These are phyloP conservation scores for Flaveria robusta DNA, from an alignment of 129 eudicot genomes.

Conservation along the genomic window DNA sequence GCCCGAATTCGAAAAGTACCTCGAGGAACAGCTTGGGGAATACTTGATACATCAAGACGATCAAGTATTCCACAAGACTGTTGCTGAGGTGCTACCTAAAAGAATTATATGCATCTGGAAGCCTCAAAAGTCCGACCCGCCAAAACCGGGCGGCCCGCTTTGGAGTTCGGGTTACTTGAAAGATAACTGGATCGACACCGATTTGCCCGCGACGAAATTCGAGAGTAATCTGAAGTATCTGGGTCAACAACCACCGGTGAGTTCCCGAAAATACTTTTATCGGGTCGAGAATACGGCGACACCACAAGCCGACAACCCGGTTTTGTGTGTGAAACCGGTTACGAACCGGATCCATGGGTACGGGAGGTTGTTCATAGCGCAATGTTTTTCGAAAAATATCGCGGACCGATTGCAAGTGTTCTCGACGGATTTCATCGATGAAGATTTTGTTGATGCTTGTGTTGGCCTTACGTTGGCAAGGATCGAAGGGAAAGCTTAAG, in stretches of 20 bases:
- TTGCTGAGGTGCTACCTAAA: slow-evolving; percentile 71
- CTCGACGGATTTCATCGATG: slow-evolving; percentile 79
- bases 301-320: slow-evolving; percentile 86
- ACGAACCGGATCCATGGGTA: slow-evolving; percentile 78
- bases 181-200: slow-evolving; percentile 96
- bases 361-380: slow-evolving; percentile 65
- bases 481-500: slow-evolving; percentile 65
- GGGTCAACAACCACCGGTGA: slow-evolving; percentile 59
- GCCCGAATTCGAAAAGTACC: slow-evolving; percentile 80
- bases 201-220: slow-evolving; percentile 79
- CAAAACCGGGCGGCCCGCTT: slow-evolving; percentile 67
- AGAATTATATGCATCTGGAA: slow-evolving; percentile 90
- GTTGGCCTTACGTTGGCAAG: slow-evolving; percentile 80
- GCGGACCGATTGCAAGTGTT: slow-evolving; percentile 73
- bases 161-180: slow-evolving; percentile 79
- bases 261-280: slow-evolving; percentile 68
- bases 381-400: slow-evolving; percentile 54
- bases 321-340: slow-evolving; percentile 85
- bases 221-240: slow-evolving; percentile 79
- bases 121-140: slow-evolving; percentile 75
- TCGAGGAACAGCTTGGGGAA: slow-evolving; percentile 77
- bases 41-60: slow-evolving; percentile 82
- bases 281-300: slow-evolving; percentile 96
- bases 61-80: slow-evolving; percentile 66
- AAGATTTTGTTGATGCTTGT: slow-evolving; percentile 87